These are phyloP conservation scores for Apostasia ramifera DNA, from an alignment of 106 monocot genomes.

Conservation along the genomic window DNA sequence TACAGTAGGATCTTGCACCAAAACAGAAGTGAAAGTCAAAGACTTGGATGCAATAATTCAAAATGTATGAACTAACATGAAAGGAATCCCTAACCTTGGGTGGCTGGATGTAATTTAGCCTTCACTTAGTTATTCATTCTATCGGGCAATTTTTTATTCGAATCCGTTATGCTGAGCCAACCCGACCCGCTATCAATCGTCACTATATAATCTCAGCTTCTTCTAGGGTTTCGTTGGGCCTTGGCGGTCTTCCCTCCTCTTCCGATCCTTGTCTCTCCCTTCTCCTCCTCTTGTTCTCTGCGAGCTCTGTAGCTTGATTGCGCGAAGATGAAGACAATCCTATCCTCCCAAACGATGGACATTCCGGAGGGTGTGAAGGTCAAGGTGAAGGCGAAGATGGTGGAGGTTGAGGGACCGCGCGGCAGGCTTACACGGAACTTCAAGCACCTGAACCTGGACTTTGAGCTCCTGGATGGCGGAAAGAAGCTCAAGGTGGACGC, in stretches of 20 bases:
- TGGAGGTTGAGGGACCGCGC: conserved; percentile 45
- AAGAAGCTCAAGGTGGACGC: conserved; percentile 66
- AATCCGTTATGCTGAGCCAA: not conserved
- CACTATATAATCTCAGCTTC: not conserved
- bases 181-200: not conserved
- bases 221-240: not conserved
- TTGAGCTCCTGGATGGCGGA: conserved; percentile 45
- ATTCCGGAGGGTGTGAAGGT: conserved; percentile 57
- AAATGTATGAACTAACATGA: too few species aligned
- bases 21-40: too few species aligned
- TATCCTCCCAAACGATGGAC: conserved; percentile 62
- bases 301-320: too few species aligned
- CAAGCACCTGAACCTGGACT: conserved; percentile 77
- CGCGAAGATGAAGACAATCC: conserved; percentile 53
- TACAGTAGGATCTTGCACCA: too few species aligned
- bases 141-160: too few species aligned
- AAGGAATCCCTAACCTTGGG: too few species aligned
- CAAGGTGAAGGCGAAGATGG: conserved; percentile 32
- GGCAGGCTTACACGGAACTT: conserved; percentile 57
- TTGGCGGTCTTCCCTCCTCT: not conserved
- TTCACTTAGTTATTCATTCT: too few species aligned
- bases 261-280: not conserved
- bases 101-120: too few species aligned
- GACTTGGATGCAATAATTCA: too few species aligned
- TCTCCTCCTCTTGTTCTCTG: not conserved